Conservation (phyloP, 352 stramenopile genomes). For the Globisporangium emineosum region DNA sequence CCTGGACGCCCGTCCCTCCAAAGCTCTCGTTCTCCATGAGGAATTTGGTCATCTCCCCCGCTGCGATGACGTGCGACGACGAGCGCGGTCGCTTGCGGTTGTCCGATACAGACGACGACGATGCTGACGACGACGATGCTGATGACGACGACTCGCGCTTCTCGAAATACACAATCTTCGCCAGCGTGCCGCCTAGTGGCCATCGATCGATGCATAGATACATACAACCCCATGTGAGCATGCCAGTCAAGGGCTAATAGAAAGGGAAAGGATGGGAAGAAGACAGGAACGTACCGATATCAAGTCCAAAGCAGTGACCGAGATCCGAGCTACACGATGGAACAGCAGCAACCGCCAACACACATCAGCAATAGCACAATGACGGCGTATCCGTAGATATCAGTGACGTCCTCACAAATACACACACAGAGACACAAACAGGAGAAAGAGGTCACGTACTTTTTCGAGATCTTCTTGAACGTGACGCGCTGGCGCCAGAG, state of each 20-base stretch:
- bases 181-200: slow-evolving; percentile 85
- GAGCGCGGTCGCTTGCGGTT: slow-evolving; percentile 64
- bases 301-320: slow-evolving; percentile 78
- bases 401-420: background rate
- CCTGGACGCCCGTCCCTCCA: slow-evolving; percentile 80
- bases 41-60: slow-evolving; percentile 85
- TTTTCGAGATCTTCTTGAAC: slow-evolving; percentile 86
- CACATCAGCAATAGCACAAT: background rate
- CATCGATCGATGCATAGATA: background rate
- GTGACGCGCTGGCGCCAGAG: slow-evolving; percentile 72
- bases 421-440: background rate
- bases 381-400: background rate
- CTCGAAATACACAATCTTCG: slow-evolving; percentile 96
- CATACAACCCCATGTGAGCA: background rate
- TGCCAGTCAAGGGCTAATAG: slow-evolving; percentile 16
- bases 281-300: slow-evolving; percentile 53
- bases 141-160: slow-evolving; percentile 33
- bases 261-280: background rate
- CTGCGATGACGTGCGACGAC: slow-evolving; percentile 71
- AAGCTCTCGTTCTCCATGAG: slow-evolving; percentile 79
- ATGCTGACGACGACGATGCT: background rate
- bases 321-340: slow-evolving; percentile 70
- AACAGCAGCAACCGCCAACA: background rate
- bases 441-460: slow-evolving; percentile 31
- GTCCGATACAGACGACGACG: slow-evolving; percentile 9